Percentiles rank a stretch among this genome's conserved stretches.
Evolutionary conservation across 2,329 filamentous ascomycete genomes (phyloP).

Genomic region (Didymella glomerata): DNA sequence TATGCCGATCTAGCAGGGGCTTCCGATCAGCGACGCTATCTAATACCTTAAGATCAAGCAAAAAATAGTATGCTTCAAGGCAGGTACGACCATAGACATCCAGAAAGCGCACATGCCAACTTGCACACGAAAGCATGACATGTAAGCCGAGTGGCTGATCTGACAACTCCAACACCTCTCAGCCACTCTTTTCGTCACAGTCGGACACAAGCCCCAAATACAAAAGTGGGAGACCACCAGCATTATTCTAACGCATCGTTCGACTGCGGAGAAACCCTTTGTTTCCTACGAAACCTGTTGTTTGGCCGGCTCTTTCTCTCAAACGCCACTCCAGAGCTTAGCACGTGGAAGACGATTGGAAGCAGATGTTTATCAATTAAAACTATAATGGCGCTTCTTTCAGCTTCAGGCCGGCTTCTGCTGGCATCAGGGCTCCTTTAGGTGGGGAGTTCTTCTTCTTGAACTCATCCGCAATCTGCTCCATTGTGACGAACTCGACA

Average conservation of each 20-base stretch:
- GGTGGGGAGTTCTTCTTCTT: conserved; percentile 69
- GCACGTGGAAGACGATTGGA: background rate
- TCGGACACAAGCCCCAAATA: too few species aligned
- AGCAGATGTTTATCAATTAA: background rate
- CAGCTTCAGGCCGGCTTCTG: conserved; percentile 62
- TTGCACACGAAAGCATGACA: background rate
- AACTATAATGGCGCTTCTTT: conserved; percentile 36
- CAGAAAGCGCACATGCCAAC: background rate
- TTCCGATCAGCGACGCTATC: conserved; percentile 7
- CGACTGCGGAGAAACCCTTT: too few species aligned
- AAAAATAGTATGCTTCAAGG: background rate
- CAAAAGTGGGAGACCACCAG: too few species aligned
- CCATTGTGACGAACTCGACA: conserved; percentile 74
- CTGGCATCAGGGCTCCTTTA: conserved; percentile 68
- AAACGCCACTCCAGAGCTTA: background rate
- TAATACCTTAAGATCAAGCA: background rate
- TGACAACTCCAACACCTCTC: background rate
- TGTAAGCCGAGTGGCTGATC: background rate
- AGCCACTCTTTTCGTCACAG: background rate
- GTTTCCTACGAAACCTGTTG: too few species aligned
- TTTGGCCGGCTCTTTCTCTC: too few species aligned
- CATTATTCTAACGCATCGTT: too few species aligned
- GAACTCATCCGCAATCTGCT: conserved; percentile 75
- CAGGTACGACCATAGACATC: background rate
- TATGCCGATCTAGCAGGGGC: conserved; percentile 9